Conservation (phyloP, 2,329 filamentous ascomycete species). For the Alternaria hordeiaustralica region DNA sequence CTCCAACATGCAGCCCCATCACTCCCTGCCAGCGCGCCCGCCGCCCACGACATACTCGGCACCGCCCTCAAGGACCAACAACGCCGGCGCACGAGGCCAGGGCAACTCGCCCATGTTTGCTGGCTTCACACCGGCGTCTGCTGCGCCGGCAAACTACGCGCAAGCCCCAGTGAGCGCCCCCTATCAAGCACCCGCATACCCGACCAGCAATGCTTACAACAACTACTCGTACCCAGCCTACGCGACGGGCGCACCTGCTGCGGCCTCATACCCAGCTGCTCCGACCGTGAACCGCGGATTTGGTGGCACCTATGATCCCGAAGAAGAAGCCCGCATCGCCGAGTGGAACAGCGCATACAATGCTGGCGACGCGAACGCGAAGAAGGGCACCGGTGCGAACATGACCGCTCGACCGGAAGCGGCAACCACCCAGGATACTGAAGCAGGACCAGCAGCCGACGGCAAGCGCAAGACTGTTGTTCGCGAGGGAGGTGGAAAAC, state of each 20-base stretch:
- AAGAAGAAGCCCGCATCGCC: conserved; percentile 89
- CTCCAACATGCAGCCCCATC: conserved; percentile 50
- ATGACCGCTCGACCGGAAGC: conserved; percentile 46
- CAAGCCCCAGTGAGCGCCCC: conserved; percentile 52
- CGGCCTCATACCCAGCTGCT: conserved; percentile 26
- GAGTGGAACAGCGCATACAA: conserved; percentile 94
- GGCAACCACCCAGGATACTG: conserved; percentile 51
- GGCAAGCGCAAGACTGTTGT: conserved; percentile 85
- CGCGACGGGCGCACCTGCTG: conserved; percentile 48
- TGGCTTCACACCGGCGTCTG: conserved; percentile 62
- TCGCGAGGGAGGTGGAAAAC: conserved; percentile 86
- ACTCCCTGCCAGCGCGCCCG: conserved; percentile 78
- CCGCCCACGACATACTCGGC: conserved; percentile 67
- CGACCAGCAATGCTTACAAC: conserved; percentile 55
- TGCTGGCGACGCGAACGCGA: conserved; percentile 61
- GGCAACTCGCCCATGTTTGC: conserved; percentile 52
- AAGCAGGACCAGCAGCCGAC: conserved; percentile 56
- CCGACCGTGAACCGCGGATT: conserved; percentile 38
- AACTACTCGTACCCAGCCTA: conserved; percentile 78
- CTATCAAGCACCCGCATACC: conserved; percentile 50
- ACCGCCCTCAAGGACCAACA: conserved; percentile 61
- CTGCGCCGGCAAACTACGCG: conserved; percentile 44
- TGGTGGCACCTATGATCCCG: conserved; percentile 65
- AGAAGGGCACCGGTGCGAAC: conserved; percentile 53
- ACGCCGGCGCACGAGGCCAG: conserved; percentile 35